Evolutionary conservation across 352 stramenopile species (phyloP).

Genomic region (Globisporangium nagaii): DNA sequence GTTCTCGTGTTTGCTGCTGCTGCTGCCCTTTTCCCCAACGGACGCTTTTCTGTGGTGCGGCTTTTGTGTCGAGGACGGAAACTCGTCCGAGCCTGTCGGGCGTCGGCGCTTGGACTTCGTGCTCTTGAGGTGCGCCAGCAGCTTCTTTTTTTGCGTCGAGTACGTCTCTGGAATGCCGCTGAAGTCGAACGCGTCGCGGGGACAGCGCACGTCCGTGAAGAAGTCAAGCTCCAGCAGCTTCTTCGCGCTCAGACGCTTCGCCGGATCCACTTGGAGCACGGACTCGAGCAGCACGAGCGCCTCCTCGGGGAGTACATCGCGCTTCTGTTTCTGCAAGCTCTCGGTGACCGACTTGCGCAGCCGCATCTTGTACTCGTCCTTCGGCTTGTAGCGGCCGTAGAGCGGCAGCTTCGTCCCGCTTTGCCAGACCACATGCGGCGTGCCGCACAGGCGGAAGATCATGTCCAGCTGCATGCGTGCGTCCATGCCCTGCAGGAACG

Average conservation of each 20-base stretch:
- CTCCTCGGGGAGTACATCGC: slow-evolving; percentile 38
- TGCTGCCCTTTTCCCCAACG: slow-evolving; percentile 7
- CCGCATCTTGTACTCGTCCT: slow-evolving; percentile 72
- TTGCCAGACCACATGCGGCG: slow-evolving; percentile 47
- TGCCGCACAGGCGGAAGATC: slow-evolving; percentile 77
- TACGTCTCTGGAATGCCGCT: slow-evolving; percentile 40
- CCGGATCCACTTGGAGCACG: slow-evolving; percentile 75
- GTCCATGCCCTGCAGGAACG: slow-evolving; percentile 60
- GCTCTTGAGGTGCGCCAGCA: slow-evolving; percentile 46
- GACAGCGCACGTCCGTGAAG: slow-evolving; percentile 39
- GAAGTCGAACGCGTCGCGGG: slow-evolving; percentile 30
- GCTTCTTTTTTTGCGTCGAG: slow-evolving; percentile 47
- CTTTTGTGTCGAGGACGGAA: slow-evolving; percentile 15
- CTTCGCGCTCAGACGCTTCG: slow-evolving; percentile 38
- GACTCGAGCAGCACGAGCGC: slow-evolving; percentile 59
- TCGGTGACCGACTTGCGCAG: slow-evolving; percentile 78
- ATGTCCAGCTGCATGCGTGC: slow-evolving; percentile 63
- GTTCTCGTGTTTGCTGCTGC: not conserved
- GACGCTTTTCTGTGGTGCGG: slow-evolving; percentile 21
- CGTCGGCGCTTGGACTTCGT: slow-evolving; percentile 29
- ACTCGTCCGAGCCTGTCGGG: slow-evolving; percentile 5
- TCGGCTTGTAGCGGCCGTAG: slow-evolving; percentile 51
- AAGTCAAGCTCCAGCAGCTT: slow-evolving; percentile 54
- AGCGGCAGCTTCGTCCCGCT: slow-evolving; percentile 45
- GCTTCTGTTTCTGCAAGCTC: slow-evolving; percentile 30